A percentile compares a stretch with the other conserved stretches of the same genome.
Conservation (phyloP, 306 rosid species). For the Begonia masoniana region DNA sequence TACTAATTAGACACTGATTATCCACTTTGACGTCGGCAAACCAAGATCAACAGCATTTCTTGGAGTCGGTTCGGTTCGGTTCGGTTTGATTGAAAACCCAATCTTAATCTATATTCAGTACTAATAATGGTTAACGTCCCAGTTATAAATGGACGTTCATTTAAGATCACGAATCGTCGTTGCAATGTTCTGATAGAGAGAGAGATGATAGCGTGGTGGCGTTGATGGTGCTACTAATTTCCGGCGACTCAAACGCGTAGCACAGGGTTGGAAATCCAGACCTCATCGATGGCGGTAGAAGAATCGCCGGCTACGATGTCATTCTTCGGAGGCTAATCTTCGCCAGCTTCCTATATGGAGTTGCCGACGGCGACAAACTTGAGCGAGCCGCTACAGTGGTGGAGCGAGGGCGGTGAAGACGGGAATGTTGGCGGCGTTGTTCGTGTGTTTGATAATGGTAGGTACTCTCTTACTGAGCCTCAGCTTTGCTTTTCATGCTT, state of each 20-base stretch:
- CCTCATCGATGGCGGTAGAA: constrained; percentile 23
- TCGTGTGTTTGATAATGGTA: constrained; percentile 68
- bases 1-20: too few relatives aligned
- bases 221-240: too few relatives aligned
- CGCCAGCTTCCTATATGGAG: constrained; percentile 24
- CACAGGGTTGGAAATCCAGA: constrained; percentile 59
- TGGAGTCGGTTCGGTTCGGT: too few relatives aligned
- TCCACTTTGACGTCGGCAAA: too few relatives aligned
- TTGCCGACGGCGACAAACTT: constrained; percentile 33
- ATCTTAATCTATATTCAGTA: too few relatives aligned
- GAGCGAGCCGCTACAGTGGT: constrained; percentile 37
- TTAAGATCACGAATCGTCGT: too few relatives aligned
- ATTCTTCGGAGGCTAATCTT: constrained; percentile 44
- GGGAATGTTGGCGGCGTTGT: constrained; percentile 44
- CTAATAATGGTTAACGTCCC: too few relatives aligned
- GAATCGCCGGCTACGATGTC: constrained; percentile 36
- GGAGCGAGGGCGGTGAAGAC: constrained; percentile 9
- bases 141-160: too few relatives aligned
- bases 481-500: constrained; percentile 27
- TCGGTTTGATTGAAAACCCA: too few relatives aligned
- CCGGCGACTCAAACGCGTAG: background rate
- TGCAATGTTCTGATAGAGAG: too few relatives aligned
- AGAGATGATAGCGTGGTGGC: too few relatives aligned
- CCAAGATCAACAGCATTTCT: too few relatives aligned
- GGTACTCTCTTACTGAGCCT: constrained; percentile 39